Conservation (phyloP, 306 rosid genomes). For the Sophora flavescens region DNA sequence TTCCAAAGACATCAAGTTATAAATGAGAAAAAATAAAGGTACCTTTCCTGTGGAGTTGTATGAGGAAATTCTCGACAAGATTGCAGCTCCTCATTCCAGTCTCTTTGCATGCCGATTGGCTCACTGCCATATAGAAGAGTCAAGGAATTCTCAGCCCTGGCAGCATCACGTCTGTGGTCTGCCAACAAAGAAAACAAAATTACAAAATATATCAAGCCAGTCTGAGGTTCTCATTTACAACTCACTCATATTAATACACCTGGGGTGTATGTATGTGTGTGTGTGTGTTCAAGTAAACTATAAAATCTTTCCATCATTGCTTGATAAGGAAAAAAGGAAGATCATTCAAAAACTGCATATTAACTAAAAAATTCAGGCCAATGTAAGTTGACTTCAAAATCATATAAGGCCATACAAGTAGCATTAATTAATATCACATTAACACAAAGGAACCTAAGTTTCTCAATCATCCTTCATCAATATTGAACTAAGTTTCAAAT, state of each 20-base stretch:
- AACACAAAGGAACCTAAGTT: conserved; percentile 30
- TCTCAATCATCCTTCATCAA: conserved; percentile 32
- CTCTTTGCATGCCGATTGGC: conserved; percentile 98
- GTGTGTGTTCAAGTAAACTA: no score
- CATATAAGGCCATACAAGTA: not conserved
- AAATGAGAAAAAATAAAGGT: conserved; percentile 30
- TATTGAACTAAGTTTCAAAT: conserved; percentile 9
- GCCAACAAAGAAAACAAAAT: conserved; percentile 48
- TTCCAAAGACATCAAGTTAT: conserved; percentile 32
- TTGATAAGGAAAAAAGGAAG: not conserved
- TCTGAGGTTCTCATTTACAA: conserved; percentile 5
- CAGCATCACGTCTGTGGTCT: conserved; percentile 94
- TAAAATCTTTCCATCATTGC: not conserved
- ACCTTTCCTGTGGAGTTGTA: conserved; percentile 95
- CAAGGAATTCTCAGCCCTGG: conserved; percentile 93
- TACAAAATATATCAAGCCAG: conserved; percentile 34
- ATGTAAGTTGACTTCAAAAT: conserved; percentile 23
- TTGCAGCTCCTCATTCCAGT: conserved; percentile 99
- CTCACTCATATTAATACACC: not conserved
- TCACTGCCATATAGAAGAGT: conserved; percentile 94
- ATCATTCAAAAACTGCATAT: conserved; percentile 8
- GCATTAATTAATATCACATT: conserved; percentile 19
- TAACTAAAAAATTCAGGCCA: not conserved
- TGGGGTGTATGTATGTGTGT: no score
- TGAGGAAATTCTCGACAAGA: conserved; percentile 98